Percentiles rank a stretch among this genome's conserved stretches.
Conservation (phyloP, 305 asterid species). For the Fraxinus baroniana region DNA sequence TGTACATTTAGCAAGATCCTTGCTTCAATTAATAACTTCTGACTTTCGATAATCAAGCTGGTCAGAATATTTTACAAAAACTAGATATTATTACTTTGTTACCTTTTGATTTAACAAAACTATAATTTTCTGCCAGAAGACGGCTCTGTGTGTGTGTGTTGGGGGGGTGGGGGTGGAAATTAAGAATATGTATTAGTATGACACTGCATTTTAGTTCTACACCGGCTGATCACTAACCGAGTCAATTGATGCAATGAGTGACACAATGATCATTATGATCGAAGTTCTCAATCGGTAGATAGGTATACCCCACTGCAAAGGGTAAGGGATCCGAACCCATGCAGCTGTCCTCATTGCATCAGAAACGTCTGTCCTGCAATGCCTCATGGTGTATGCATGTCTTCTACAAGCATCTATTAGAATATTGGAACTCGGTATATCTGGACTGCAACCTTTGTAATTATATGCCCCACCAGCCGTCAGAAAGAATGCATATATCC, state of each 20-base stretch:
- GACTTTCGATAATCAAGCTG: not conserved
- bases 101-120: not conserved
- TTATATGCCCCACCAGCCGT: conserved; percentile 97
- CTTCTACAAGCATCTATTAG: conserved; percentile 72
- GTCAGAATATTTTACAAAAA: not conserved
- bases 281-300: conserved; percentile 81
- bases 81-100: not conserved
- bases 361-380: conserved; percentile 93
- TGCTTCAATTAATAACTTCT: not conserved
- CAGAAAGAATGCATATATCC: conserved; percentile 92
- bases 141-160: not conserved
- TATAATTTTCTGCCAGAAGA: not conserved
- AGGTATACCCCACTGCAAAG: conserved; percentile 96
- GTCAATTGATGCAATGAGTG: conserved; percentile 82
- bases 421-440: conserved; percentile 85
- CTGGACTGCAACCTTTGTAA: conserved; percentile 78
- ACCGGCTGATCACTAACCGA: conserved; percentile 58
- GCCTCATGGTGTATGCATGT: conserved; percentile 96
- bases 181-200: not conserved
- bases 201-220: not conserved
- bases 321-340: conserved; percentile 95
- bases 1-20: not conserved
- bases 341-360: conserved; percentile 89
- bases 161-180: not conserved
- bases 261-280: conserved; percentile 71